Base-by-base conservation (phyloP, 2,329 filamentous ascomycete genomes). In the Alternaria rosae region DNA sequence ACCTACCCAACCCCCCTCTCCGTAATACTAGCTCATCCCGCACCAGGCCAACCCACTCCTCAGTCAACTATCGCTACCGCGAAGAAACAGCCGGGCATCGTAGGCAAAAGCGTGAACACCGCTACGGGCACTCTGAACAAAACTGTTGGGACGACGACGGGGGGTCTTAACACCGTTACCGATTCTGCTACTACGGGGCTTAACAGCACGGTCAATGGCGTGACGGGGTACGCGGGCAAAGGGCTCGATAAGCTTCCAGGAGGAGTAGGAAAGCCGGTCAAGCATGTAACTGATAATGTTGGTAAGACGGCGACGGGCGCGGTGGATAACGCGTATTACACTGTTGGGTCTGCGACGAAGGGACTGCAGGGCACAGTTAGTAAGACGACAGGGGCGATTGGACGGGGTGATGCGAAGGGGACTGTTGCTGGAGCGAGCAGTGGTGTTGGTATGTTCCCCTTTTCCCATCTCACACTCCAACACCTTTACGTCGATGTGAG, bases 301-400 rank as follows among this genome's bases (percentile, higher is more conserved):
- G 82, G 81, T 38, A 81, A 82, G 71, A 83, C 80, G 6, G 76
- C 76, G 4, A 80, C 79, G 0, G 77, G 75, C 0, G 77, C 79
- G 6, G 78, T 78, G 17, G 75, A 77, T 35, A 79, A 80, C 32
- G 59, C 80, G 23, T 80, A 82, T 32, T 80, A 81, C 58, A 82
- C 81, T 5, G 69, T 77, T 7, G 78, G 78, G 0, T 74, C 73
- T 11, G 76, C 80, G 10, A 82, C 81, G 4, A 78, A 77, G 52
- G 81, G 81, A 0, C 58, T 82, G 6, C 80, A 82, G 30, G 76
- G 78, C 5, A 83, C 81, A 1, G 77, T 82, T 4, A 78, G 76
- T 13, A 82, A 83, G 61, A 83, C 82, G 1, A 82, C 81, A 2
- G 72, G 74, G 4, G 81, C 80, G 6, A 54, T 83, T n/a, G 80